phyloP scores from a whole-genome alignment of 306 rosid genomes.

The Cicer arietinum region DNA sequence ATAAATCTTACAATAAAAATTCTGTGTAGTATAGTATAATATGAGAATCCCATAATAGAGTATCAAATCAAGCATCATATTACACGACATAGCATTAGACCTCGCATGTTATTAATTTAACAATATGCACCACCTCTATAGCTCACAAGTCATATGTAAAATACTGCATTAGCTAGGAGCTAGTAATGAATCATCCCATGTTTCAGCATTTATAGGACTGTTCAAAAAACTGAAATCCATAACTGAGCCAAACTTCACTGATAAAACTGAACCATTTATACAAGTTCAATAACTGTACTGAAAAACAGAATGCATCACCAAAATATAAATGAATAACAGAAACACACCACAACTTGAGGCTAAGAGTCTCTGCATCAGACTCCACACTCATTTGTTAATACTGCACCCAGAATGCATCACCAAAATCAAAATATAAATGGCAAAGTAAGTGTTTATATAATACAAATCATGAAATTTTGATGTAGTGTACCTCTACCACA shows the following conservation, averaged over 20 bases:
- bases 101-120: constrained; percentile 10
- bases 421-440: constrained; percentile 23
- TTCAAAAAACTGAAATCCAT: no score
- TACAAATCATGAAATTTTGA: constrained; percentile 11
- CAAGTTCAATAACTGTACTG: no score
- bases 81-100: neutral
- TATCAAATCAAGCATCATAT: constrained; percentile 17
- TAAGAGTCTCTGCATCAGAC: constrained; percentile 28
- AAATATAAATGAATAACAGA: neutral
- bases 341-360: constrained; percentile 33
- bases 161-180: constrained; percentile 15
- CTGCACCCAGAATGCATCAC: constrained; percentile 8
- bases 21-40: neutral
- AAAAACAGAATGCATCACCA: no score
- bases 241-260: no score
- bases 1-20: neutral
- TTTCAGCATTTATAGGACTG: neutral
- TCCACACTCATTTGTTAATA: constrained; percentile 13
- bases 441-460: neutral
- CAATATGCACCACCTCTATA: neutral
- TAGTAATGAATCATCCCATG: constrained; percentile 1
- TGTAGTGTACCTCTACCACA: neutral
- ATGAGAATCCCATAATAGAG: neutral
- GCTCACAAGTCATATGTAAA: constrained; percentile 5
- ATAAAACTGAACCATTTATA: no score